Base-by-base conservation (phyloP, 148 eudicot species). In the Fallopia convolvulus region DNA sequence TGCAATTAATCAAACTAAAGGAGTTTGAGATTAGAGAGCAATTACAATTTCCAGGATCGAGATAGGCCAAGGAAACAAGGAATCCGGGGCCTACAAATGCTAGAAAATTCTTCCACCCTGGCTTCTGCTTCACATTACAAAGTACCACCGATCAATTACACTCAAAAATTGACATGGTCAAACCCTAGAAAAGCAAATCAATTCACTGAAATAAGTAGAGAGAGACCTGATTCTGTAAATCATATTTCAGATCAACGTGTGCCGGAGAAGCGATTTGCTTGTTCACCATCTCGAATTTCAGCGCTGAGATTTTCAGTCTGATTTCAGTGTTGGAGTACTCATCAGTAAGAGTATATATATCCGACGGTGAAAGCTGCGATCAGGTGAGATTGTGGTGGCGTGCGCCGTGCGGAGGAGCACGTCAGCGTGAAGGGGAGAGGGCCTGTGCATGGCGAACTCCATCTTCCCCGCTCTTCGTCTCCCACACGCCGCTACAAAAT, bases 41-140 rank as follows among this genome's bases (percentile, higher is more conserved):
- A 20, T 85, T 84, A 93, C 95, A 74, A 68, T 90, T 93, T 46
- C 91, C 97, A 14, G 97, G 97, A 74, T 92, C 97, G 66, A 92
- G 84, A 82, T 92, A 92, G 32, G 93, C 93, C 80, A 90, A 70
- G 44, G 93, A 89, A 52, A 89, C 95, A 44, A 92, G 81, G 63
- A 92, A 92, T 58, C 97, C 97, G 72, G 95, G 97, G 61, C 97
- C 97, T 58, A 92, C 90, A 82, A 81, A 89, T 61, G 86, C 72
- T 8, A 92, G 61, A 72, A 92, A 89, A 42, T 82, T 90, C 66
- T 74, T 85, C 63, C 63, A 56, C 18, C 63, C 30, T 21, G 26
- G 63, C 20, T 21, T 56, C 63, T 56, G 26, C 8, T 3, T 4
- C 63, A n/a, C 63, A 21, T 14, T 20, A 8, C 3, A 7, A 18